Base-by-base conservation (phyloP, 306 rosid genomes). In the Pyrus bretschneideri region DNA sequence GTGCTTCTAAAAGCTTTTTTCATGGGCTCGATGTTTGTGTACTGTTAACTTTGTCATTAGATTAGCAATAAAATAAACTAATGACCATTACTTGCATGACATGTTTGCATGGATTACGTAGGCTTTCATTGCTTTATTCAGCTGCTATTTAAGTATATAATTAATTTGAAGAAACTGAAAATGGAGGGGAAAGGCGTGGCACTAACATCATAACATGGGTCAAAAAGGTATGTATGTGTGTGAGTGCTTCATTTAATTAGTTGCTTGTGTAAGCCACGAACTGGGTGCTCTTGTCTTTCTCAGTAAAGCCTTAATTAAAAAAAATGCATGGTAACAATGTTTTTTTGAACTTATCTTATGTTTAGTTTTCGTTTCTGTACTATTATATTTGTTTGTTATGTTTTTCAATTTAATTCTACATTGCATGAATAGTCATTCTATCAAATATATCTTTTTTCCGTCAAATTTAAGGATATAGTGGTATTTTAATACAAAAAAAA, bases 271-370 rank as follows among this genome's bases (percentile, higher is more conserved):
- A 78, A 82, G 85, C 72, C 82, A 81, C 81, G 89, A 88, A 83
- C 71, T 82, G 85, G 96, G 89, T 89, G 85, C 95, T 82, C 84
- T 84, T 82, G 90, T 84, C 87, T 72, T 78, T 85, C 77, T 79
- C 82, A 76, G 77, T 81, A 89, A 85, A 87, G 85, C 57, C 73
- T 52, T 33, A 27, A 17, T 35, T 76, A 44, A 63, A 66, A 31
- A 72, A 68, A 11, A 51, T 46, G 38, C 38, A 35, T 35, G 38
- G 38, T 6, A 35, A 49, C 58, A 52, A 21, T 54, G 64, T 42
- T 71, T 35, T 35, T 35, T 35, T 35, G 9, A 35, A 35, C 42
- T 35, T 7, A 35, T 0, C 42, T 35, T 2, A 35, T 7, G 42
- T 35, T 35, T 7, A 7, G 9, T 35, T 35, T 35, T 35, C 2